A percentile compares a stretch with the other conserved stretches of the same genome.
These are phyloP conservation scores for Verticillium alfalfae DNA, from an alignment of 2,329 filamentous ascomycete species.

Conservation along the genomic window DNA sequence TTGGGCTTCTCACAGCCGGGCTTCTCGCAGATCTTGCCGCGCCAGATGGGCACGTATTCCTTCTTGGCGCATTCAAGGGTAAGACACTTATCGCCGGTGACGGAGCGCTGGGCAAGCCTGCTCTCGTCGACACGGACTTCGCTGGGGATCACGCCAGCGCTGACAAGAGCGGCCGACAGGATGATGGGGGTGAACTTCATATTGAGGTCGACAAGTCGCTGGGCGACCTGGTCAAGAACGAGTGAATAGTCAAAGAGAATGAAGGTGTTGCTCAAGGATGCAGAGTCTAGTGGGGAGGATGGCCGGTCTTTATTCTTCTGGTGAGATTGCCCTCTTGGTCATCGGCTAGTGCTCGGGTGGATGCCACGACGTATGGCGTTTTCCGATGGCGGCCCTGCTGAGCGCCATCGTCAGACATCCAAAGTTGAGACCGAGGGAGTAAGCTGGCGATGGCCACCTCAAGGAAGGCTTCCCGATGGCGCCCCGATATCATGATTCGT, in stretches of 20 bases:
- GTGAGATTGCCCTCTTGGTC: neutral
- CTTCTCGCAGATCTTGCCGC: neutral
- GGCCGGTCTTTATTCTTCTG: neutral
- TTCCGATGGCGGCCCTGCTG: neutral
- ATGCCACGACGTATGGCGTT: neutral
- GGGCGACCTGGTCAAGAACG: neutral
- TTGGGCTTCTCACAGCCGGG: neutral
- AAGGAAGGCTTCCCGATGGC: too few species aligned
- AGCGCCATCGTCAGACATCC: neutral
- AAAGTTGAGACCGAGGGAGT: neutral
- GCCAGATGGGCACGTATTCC: neutral
- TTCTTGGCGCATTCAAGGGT: neutral
- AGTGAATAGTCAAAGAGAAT: neutral
- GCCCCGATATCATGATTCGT: too few species aligned
- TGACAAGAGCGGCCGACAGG: neutral
- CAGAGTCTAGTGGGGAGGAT: neutral
- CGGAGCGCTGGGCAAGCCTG: neutral
- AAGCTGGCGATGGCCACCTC: too few species aligned
- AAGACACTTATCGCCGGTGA: neutral
- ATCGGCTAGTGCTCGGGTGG: neutral
- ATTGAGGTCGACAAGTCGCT: neutral
- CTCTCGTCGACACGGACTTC: neutral
- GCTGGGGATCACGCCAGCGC: neutral
- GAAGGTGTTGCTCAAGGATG: neutral
- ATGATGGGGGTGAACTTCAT: constrained; percentile 6